These are phyloP conservation scores for Platanthera zijinensis DNA, from an alignment of 106 monocot species.

Conservation along the genomic window DNA sequence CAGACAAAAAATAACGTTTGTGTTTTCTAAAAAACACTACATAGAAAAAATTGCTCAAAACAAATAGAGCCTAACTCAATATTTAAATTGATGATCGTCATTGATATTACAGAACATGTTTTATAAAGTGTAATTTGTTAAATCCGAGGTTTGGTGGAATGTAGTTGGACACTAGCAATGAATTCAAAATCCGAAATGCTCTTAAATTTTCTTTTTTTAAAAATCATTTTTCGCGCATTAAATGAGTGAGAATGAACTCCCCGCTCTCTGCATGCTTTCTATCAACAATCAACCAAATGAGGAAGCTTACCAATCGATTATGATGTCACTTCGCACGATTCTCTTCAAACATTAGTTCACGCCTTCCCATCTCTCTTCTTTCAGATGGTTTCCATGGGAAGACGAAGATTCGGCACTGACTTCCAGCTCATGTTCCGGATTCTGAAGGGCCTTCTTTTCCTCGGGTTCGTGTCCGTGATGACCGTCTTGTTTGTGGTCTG, in stretches of 20 bases:
- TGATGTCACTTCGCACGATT: neutral
- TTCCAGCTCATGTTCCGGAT: conserved; percentile 96
- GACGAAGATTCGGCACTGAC: conserved; percentile 78
- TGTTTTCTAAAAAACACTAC: too few species aligned
- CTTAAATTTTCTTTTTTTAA: too few species aligned
- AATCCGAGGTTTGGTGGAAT: neutral
- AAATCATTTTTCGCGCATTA: too few species aligned
- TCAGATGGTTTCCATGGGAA: conserved; percentile 97
- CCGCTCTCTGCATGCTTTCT: too few species aligned
- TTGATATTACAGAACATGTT: neutral
- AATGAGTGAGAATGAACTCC: too few species aligned
- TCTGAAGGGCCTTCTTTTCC: conserved; percentile 83
- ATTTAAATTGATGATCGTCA: too few species aligned
- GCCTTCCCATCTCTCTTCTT: neutral
- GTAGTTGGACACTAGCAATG: too few species aligned
- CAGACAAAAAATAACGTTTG: too few species aligned
- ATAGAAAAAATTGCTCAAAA: too few species aligned
- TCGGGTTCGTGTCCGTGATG: conserved; percentile 79
- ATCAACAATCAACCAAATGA: neutral
- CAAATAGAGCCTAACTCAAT: too few species aligned
- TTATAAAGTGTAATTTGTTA: neutral
- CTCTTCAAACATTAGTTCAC: neutral
- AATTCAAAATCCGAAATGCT: too few species aligned
- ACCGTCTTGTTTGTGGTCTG: conserved; percentile 75
- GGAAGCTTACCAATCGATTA: neutral